phyloP scores from a whole-genome alignment of 1,284 basidiomycete genomes.

The Grifola frondosa region DNA sequence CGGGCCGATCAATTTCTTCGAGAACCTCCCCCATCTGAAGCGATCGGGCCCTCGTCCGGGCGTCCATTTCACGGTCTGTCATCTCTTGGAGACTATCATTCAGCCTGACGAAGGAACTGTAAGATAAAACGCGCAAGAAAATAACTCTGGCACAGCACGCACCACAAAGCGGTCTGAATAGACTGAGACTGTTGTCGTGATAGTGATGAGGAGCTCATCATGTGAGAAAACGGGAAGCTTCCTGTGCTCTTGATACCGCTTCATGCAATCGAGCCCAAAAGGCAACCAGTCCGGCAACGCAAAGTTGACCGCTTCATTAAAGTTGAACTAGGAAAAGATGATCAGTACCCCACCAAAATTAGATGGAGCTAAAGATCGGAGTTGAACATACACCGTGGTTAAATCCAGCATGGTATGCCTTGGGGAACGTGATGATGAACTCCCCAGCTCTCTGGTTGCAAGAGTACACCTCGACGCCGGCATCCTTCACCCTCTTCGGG shows the following conservation, averaged over 20 bases:
- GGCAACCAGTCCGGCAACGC: conserved; percentile 95
- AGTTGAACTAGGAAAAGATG: conserved; percentile 71
- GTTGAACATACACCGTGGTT: conserved; percentile 86
- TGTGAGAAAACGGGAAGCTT: conserved; percentile 98
- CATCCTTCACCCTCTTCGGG: conserved; percentile 81
- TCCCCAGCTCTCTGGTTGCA: conserved; percentile 98
- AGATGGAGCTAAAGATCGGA: conserved; percentile 5
- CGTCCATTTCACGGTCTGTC: conserved; percentile 79
- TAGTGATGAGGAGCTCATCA: conserved; percentile 94
- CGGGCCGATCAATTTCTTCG: conserved; percentile 79
- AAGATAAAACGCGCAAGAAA: conserved; percentile 19
- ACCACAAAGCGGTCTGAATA: conserved; percentile 95
- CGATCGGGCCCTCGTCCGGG: conserved; percentile 61
- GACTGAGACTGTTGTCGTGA: conserved; percentile 90
- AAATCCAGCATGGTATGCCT: conserved; percentile 98
- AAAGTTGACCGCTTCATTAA: conserved; percentile 99
- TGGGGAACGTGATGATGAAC: conserved; percentile 97
- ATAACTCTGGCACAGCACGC: conserved; percentile 31
- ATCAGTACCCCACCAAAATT: conserved; percentile 2
- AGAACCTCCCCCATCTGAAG: conserved; percentile 66
- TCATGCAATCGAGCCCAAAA: conserved; percentile 84
- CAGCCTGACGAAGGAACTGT: conserved; percentile 54
- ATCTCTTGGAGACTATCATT: conserved; percentile 84
- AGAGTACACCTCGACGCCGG: conserved; percentile 91
- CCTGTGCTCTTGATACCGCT: conserved; percentile 84